Percentiles rank a stretch among this genome's conserved stretches.
phyloP scores from a whole-genome alignment of 768 basidiomycete species.

The Boletellus sp. region DNA sequence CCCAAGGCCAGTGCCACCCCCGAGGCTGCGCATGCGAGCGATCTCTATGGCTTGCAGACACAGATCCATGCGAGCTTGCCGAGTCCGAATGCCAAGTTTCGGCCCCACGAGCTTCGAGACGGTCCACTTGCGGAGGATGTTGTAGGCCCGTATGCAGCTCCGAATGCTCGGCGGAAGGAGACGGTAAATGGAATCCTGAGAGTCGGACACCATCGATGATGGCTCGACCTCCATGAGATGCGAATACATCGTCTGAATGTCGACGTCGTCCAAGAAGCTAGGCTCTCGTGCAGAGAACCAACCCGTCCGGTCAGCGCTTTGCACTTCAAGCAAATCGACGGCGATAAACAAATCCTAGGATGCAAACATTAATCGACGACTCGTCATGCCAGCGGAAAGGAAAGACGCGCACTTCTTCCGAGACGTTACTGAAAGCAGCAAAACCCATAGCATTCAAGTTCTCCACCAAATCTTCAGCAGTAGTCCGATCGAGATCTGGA shows the following conservation, averaged over 20 bases:
- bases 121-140: conserved; percentile 76
- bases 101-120: conserved; percentile 65
- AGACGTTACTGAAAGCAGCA: conserved; percentile 73
- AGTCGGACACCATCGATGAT: conserved; percentile 67
- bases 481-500: conserved; percentile 61
- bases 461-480: conserved; percentile 70
- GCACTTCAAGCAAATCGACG: conserved; percentile 76
- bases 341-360: conserved; percentile 71
- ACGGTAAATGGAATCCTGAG: conserved; percentile 68
- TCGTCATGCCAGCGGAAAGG: not conserved
- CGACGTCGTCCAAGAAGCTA: conserved; percentile 53
- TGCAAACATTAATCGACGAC: conserved; percentile 4
- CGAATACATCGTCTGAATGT: conserved; percentile 76
- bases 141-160: conserved; percentile 72
- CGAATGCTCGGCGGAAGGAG: conserved; percentile 72
- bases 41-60: conserved; percentile 72
- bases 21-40: conserved; percentile 57
- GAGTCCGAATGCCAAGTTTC: conserved; percentile 55
- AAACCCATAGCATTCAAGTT: conserved; percentile 73
- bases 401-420: conserved; percentile 56
- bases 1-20: conserved; percentile 30
- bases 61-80: conserved; percentile 72
- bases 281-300: conserved; percentile 69
- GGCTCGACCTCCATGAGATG: conserved; percentile 71
- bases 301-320: conserved; percentile 72